Conservation (phyloP, 768 basidiomycete species). For the Mrakia blollopis region DNA sequence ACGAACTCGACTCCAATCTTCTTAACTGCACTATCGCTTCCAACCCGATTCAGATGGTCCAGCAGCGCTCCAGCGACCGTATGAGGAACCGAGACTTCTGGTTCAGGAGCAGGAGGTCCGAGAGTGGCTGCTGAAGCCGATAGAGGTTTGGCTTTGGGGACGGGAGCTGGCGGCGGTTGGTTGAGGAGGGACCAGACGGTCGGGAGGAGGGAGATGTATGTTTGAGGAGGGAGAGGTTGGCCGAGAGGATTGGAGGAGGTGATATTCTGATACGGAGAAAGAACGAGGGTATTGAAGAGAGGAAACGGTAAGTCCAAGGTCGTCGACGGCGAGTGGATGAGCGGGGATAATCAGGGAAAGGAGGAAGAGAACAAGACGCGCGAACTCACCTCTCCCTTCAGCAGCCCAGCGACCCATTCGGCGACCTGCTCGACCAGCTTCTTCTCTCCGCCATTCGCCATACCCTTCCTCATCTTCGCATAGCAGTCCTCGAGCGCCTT, state of each 20-base stretch:
- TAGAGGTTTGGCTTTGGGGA: conserved; percentile 19
- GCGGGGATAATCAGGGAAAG: background rate
- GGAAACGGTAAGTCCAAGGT: no score
- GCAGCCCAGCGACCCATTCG: conserved; percentile 54
- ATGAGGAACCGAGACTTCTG: conserved; percentile 31
- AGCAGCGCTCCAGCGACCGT: conserved; percentile 56
- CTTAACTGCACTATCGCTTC: conserved; percentile 63
- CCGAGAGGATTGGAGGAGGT: conserved; percentile 31
- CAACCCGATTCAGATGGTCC: conserved; percentile 59
- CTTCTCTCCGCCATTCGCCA: conserved; percentile 35
- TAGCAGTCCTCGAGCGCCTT: conserved; percentile 27
- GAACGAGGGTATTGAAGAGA: no score
- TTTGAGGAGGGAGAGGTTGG: conserved; percentile 37
- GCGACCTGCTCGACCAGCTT: conserved; percentile 38
- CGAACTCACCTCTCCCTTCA: conserved; percentile 41
- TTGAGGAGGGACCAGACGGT: conserved; percentile 46
- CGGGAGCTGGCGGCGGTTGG: conserved; percentile 37
- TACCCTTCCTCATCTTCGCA: conserved; percentile 30
- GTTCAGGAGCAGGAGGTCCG: background rate
- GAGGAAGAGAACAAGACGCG: background rate
- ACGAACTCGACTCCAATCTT: conserved; percentile 68
- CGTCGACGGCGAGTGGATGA: background rate
- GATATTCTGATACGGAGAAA: background rate
- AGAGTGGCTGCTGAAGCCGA: background rate
- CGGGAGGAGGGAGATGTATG: conserved; percentile 40